Percentiles rank a stretch among this genome's conserved stretches.
These are phyloP conservation scores for Russula foetens DNA, from an alignment of 768 basidiomycete genomes.

Conservation along the genomic window DNA sequence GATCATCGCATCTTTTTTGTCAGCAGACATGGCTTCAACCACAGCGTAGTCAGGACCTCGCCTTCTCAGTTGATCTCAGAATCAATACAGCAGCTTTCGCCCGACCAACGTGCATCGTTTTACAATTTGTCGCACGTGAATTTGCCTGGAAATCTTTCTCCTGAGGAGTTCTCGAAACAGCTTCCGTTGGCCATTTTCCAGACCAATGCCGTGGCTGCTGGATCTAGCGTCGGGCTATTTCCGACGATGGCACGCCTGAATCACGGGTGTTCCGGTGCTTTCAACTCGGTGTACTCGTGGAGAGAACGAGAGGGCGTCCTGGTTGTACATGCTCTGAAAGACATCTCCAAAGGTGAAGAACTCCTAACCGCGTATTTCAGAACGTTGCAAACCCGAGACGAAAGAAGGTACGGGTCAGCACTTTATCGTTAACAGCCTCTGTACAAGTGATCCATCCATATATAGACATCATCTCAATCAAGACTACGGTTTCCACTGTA, in stretches of 20 bases:
- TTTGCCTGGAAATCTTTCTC: conserved; percentile 35
- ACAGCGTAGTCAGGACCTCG: conserved; percentile 34
- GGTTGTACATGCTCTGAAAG: conserved; percentile 52
- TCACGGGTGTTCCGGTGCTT: conserved; percentile 59
- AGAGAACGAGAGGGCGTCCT: conserved; percentile 39
- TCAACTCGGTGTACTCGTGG: conserved; percentile 61
- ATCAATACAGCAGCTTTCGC: conserved; percentile 29
- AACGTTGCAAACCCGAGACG: conserved; percentile 43
- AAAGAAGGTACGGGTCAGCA: conserved; percentile 38
- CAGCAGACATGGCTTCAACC: neutral
- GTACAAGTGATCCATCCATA: neutral
- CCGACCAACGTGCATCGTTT: conserved; percentile 34
- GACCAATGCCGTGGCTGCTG: conserved; percentile 56
- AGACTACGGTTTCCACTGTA: conserved; percentile 52
- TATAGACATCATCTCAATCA: conserved; percentile 40
- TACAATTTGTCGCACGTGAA: conserved; percentile 51
- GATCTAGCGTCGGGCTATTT: conserved; percentile 49
- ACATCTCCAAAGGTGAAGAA: conserved; percentile 49
- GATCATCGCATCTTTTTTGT: neutral
- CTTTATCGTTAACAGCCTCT: neutral
- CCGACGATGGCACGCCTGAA: conserved; percentile 61
- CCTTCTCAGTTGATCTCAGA: conserved; percentile 38
- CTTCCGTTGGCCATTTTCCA: conserved; percentile 58
- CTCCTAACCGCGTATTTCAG: conserved; percentile 54
- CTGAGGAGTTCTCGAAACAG: conserved; percentile 31